A percentile compares a stretch with the other conserved stretches of the same genome.
phyloP scores from a whole-genome alignment of 2,329 filamentous ascomycete species.

The Ceratocystis variospora region DNA sequence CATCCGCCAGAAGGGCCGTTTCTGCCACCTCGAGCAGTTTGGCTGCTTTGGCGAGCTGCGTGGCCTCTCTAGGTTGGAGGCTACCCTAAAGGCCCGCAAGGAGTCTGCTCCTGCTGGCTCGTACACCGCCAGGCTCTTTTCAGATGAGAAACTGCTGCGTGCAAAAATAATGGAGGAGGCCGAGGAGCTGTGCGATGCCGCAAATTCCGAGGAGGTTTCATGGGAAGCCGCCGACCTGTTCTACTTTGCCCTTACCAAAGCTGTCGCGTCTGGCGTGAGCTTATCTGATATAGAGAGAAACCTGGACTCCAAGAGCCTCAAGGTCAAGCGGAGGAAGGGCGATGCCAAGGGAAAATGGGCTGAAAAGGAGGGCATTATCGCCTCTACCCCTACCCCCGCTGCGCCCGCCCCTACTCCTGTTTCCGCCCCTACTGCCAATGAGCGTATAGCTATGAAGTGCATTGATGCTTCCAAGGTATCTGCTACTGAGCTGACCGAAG shows the following conservation, averaged over 20 bases:
- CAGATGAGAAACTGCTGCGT: conserved; percentile 71
- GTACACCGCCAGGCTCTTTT: conserved; percentile 87
- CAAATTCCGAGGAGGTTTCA: conserved; percentile 67
- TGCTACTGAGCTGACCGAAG: conserved; percentile 52
- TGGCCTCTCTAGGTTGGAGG: conserved; percentile 72
- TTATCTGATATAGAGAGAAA: conserved; percentile 84
- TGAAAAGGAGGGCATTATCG: conserved; percentile 59
- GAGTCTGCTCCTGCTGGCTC: conserved; percentile 72
- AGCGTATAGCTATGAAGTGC: conserved; percentile 68
- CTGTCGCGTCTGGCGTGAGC: conserved; percentile 67
- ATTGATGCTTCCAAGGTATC: conserved; percentile 55
- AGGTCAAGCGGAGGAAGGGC: conserved; percentile 83
- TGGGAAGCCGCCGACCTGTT: conserved; percentile 92
- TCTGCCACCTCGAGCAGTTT: conserved; percentile 86
- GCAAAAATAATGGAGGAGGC: conserved; percentile 99
- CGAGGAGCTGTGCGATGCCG: conserved; percentile 81
- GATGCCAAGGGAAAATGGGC: conserved; percentile 92
- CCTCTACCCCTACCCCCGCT: conserved; percentile 27
- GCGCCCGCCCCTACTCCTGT: conserved; percentile 23
- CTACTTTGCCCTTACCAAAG: conserved; percentile 90
- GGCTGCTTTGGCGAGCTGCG: conserved; percentile 81
- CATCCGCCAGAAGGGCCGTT: conserved; percentile 78
- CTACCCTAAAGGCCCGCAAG: conserved; percentile 73
- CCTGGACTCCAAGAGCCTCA: conserved; percentile 85
- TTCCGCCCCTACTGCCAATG: conserved; percentile 29